These are phyloP conservation scores for Neurospora tetrasperma DNA, from an alignment of 495 filamentous ascomycete genomes.

Conservation along the genomic window DNA sequence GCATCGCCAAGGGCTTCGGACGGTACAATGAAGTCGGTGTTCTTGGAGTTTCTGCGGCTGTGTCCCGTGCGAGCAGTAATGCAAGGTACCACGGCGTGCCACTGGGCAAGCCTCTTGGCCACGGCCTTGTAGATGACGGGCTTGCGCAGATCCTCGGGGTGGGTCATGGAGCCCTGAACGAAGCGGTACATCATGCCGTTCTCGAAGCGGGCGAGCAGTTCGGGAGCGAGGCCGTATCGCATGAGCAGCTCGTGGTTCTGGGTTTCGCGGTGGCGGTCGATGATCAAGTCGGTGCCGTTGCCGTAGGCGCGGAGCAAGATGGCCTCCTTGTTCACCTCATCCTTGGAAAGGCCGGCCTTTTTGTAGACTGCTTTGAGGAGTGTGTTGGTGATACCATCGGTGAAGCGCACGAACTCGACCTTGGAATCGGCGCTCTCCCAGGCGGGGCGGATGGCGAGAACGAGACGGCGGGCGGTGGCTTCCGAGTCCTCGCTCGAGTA, in stretches of 20 bases:
- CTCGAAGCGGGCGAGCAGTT: constrained; percentile 82
- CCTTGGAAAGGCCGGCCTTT: constrained; percentile 61
- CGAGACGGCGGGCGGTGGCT: constrained; percentile 63
- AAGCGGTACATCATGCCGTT: constrained; percentile 95
- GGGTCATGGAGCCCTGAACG: constrained; percentile 68
- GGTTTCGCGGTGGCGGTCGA: constrained; percentile 84
- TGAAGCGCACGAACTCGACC: constrained; percentile 86
- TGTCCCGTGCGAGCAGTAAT: constrained; percentile 29
- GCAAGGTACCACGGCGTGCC: constrained; percentile 77
- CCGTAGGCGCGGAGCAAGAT: constrained; percentile 91
- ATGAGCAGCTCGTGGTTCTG: constrained; percentile 61
- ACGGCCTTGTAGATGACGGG: constrained; percentile 70
- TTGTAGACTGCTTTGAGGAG: constrained; percentile 80
- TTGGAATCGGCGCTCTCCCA: constrained; percentile 67
- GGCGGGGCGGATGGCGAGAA: constrained; percentile 70
- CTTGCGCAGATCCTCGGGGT: constrained; percentile 65
- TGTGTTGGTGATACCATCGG: constrained; percentile 97
- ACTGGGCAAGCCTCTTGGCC: constrained; percentile 73
- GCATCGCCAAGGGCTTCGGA: constrained; percentile 18
- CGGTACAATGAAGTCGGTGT: constrained; percentile 11
- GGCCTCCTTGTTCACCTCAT: constrained; percentile 75
- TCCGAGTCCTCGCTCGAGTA: constrained; percentile 69
- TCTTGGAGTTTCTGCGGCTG: constrained; percentile 24
- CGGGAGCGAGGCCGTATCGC: constrained; percentile 68
- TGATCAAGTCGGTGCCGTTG: constrained; percentile 85